phyloP scores from a whole-genome alignment of 2,329 filamentous ascomycete species.

The Exophiala viscosa region DNA sequence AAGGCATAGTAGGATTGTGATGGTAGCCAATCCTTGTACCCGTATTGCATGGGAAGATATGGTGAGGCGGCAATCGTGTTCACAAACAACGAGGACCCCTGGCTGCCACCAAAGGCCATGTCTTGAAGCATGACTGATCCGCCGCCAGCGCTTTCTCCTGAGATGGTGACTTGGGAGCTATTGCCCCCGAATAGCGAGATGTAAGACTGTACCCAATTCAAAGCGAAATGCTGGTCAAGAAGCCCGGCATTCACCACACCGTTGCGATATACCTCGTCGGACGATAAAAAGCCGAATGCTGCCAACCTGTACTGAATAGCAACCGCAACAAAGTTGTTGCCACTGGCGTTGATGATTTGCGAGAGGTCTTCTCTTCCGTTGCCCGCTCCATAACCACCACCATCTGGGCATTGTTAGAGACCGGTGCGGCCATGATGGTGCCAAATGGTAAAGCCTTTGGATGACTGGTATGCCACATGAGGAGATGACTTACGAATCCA shows the following conservation, averaged over 20 bases:
- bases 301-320: constrained; percentile 51
- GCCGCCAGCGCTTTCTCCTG: constrained; percentile 47
- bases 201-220: constrained; percentile 61
- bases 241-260: constrained; percentile 62
- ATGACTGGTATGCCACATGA: too few relatives aligned
- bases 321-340: constrained; percentile 48
- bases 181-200: constrained; percentile 56
- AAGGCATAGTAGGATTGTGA: constrained; percentile 48
- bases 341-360: constrained; percentile 45
- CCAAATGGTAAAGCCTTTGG: too few relatives aligned
- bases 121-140: constrained; percentile 46
- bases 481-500: constrained; percentile 32
- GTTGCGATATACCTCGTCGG: constrained; percentile 51
- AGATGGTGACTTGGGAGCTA: constrained; percentile 46
- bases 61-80: constrained; percentile 45
- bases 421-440: too few relatives aligned
- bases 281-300: constrained; percentile 49
- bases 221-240: constrained; percentile 58
- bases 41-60: constrained; percentile 54
- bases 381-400: constrained; percentile 36
- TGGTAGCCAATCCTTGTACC: constrained; percentile 46
- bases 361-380: constrained; percentile 35
- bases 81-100: constrained; percentile 34
- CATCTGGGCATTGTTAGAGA: constrained; percentile 22
- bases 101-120: constrained; percentile 49